phyloP scores from a whole-genome alignment of 306 rosid genomes.

The Fragaria vesca region DNA sequence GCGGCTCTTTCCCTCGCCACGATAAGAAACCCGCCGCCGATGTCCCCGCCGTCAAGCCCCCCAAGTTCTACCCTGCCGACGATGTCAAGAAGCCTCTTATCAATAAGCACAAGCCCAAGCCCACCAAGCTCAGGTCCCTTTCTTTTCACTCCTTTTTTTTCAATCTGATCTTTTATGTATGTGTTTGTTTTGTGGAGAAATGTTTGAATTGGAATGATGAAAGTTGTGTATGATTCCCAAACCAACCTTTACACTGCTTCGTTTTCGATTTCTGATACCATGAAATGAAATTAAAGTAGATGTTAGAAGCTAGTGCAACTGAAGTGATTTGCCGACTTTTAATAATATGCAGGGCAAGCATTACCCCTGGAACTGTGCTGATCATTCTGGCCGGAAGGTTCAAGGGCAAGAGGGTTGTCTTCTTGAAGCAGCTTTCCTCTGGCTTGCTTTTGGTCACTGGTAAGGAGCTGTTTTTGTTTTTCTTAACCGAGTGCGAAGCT shows the following conservation, averaged over 20 bases:
- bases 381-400: constrained; percentile 14
- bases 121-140: neutral
- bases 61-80: constrained; percentile 1
- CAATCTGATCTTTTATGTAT: neutral
- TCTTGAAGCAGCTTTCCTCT: constrained; percentile 6
- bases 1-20: constrained; percentile 5
- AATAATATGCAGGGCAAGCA: neutral
- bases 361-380: constrained; percentile 2
- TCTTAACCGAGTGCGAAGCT: neutral
- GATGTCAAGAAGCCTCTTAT: constrained; percentile 10
- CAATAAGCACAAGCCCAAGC: constrained; percentile 13
- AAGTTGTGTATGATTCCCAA: neutral
- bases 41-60: constrained; percentile 6
- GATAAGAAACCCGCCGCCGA: constrained; percentile 2
- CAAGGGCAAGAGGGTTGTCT: constrained; percentile 14
- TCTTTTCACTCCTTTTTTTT: neutral
- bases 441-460: constrained; percentile 16
- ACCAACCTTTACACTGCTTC: neutral
- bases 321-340: neutral
- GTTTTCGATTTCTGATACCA: neutral
- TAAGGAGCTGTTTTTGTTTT: neutral
- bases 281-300: neutral
- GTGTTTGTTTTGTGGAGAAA: no score
- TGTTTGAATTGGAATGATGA: neutral
- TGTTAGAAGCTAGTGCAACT: neutral